A percentile compares a stretch with the other conserved stretches of the same genome.
Evolutionary conservation across 192 early-diverging fungal genomes (phyloP).

Genomic region (Thoreauomyces humboldtii): DNA sequence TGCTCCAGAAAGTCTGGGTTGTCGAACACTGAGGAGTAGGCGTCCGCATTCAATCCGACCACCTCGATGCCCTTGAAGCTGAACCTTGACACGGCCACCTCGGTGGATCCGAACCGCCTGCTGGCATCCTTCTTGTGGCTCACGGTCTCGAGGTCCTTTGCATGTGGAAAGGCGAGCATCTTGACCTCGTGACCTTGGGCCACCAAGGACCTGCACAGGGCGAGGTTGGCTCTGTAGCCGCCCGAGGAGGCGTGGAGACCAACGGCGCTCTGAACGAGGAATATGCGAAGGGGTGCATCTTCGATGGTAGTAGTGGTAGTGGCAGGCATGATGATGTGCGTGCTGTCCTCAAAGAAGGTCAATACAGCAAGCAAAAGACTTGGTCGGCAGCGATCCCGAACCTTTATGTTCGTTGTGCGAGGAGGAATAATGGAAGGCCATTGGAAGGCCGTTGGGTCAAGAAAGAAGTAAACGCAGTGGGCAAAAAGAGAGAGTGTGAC

Average conservation of each 20-base stretch:
- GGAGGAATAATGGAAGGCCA: no score
- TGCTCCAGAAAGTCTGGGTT: not conserved
- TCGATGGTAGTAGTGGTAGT: no score
- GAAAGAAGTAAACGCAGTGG: no score
- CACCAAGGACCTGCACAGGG: conserved; percentile 23
- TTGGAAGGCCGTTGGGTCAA: no score
- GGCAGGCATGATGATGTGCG: no score
- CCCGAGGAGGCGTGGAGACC: conserved; percentile 29
- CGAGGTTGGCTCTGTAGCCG: conserved; percentile 29
- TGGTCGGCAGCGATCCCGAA: no score
- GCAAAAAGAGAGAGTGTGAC: no score
- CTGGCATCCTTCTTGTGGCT: not conserved
- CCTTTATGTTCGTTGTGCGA: no score
- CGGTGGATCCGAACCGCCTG: no score
- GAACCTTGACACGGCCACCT: conserved; percentile 11
- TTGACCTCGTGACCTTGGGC: conserved; percentile 9
- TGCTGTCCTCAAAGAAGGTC: no score
- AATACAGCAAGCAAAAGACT: no score
- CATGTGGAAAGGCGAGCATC: conserved; percentile 23
- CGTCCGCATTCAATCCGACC: conserved; percentile 21
- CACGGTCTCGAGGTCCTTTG: conserved; percentile 5
- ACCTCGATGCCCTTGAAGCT: conserved; percentile 8
- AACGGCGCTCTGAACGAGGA: conserved; percentile 24
- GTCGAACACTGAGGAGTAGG: not conserved
- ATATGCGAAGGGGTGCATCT: conserved; percentile 17